These are phyloP conservation scores for Alternaria sp. DNA, from an alignment of 2,329 filamentous ascomycete species.

Conservation along the genomic window DNA sequence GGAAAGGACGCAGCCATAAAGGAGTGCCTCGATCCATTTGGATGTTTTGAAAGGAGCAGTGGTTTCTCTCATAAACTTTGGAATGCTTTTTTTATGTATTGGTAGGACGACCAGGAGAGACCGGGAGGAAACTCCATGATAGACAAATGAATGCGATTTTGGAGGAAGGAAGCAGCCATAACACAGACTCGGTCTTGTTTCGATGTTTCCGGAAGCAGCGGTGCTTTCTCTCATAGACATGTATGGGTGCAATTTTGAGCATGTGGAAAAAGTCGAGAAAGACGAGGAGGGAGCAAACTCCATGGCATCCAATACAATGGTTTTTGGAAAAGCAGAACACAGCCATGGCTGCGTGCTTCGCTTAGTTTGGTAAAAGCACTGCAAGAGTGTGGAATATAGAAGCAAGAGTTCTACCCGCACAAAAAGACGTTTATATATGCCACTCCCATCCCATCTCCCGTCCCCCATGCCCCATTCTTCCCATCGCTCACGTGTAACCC, in stretches of 20 bases:
- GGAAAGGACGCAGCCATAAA: neutral
- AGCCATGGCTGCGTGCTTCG: neutral
- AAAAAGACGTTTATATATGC: neutral
- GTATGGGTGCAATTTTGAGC: too few species aligned
- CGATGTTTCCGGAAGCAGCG: neutral
- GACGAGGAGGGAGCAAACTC: too few species aligned
- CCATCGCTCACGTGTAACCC: neutral
- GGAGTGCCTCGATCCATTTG: too few species aligned
- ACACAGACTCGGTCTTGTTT: too few species aligned
- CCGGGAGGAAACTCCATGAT: rapidly evolving
- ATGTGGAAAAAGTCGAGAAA: too few species aligned
- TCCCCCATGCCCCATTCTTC: neutral
- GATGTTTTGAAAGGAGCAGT: neutral
- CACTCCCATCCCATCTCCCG: neutral
- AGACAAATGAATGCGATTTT: neutral
- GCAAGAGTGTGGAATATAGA: neutral
- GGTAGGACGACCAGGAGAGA: neutral
- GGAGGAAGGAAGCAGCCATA: neutral
- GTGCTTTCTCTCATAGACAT: too few species aligned
- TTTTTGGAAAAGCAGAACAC: neutral
- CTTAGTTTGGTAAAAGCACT: neutral
- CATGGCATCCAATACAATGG: too few species aligned
- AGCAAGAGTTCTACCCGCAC: neutral
- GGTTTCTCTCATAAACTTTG: too few species aligned
- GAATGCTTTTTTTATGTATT: neutral